Evolutionary conservation across 345 rosid genomes (phyloP).

Genomic region (Clausena lansium): DNA sequence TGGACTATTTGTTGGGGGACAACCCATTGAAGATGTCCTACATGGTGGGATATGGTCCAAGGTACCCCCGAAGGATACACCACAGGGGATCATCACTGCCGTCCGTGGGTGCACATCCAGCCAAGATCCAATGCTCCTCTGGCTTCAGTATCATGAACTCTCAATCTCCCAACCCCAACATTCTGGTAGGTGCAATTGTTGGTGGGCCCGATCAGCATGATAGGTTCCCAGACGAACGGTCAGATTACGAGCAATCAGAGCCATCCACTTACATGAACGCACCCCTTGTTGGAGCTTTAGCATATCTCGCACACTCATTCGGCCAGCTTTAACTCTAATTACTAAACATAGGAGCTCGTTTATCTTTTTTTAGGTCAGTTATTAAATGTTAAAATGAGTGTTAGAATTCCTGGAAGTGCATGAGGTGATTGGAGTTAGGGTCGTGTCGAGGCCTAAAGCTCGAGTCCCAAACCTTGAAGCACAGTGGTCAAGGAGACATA

Average conservation of each 20-base stretch:
- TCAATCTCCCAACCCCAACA: slow-evolving; percentile 77
- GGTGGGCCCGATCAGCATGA: slow-evolving; percentile 89
- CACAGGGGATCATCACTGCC: slow-evolving; percentile 96
- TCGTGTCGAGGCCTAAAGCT: slow-evolving; percentile 25
- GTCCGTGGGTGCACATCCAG: slow-evolving; percentile 62
- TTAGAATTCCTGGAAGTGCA: slow-evolving; percentile 13
- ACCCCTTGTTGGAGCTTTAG: slow-evolving; percentile 84
- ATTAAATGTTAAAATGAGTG: not conserved
- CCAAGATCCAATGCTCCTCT: slow-evolving; percentile 61
- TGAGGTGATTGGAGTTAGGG: not conserved
- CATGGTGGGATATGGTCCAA: slow-evolving; percentile 90
- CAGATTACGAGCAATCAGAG: slow-evolving; percentile 86
- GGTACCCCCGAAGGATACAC: slow-evolving; percentile 81
- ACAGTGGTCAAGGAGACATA: slow-evolving; percentile 25
- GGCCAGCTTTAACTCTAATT: slow-evolving; percentile 64
- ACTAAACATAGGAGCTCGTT: slow-evolving; percentile 5
- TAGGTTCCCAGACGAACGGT: slow-evolving; percentile 68
- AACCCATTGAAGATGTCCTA: slow-evolving; percentile 87
- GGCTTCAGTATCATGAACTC: slow-evolving; percentile 72
- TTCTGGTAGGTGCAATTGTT: slow-evolving; percentile 77
- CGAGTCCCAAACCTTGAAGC: slow-evolving; percentile 39
- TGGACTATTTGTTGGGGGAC: slow-evolving; percentile 88
- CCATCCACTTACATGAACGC: slow-evolving; percentile 93
- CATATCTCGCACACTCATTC: slow-evolving; percentile 83
- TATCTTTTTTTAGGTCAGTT: not conserved